Percentiles rank a stretch among this genome's conserved stretches.
These are phyloP conservation scores for Penium margaritaceum DNA, from an alignment of 139 green algal species.

Conservation along the genomic window DNA sequence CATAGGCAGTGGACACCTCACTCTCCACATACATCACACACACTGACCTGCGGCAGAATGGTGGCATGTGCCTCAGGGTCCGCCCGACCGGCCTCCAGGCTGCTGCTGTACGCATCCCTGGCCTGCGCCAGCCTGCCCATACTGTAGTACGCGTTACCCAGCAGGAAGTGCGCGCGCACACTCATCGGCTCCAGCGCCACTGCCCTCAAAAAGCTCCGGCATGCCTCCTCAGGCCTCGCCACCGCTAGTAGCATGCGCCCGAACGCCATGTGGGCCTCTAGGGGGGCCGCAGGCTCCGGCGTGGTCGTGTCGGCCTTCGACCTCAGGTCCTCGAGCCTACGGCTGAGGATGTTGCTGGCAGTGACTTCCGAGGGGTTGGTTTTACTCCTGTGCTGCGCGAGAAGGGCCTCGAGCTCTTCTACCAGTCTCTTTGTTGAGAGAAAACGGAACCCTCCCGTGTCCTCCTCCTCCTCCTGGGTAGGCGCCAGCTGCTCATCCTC, in stretches of 20 bases:
- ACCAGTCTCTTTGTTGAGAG: conserved; percentile 3
- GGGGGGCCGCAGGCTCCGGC: background rate
- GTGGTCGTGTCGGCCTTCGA: background rate
- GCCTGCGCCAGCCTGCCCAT: conserved; percentile 48
- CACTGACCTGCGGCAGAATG: conserved; percentile 39
- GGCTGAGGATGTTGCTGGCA: background rate
- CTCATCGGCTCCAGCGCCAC: conserved; percentile 41
- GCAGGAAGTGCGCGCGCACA: conserved; percentile 57
- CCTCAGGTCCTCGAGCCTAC: conserved; percentile 31
- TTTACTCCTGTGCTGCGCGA: conserved; percentile 2
- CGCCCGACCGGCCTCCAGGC: conserved; percentile 22
- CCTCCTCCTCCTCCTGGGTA: background rate
- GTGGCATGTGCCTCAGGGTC: conserved; percentile 11
- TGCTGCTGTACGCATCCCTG: conserved; percentile 23
- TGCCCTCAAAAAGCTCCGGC: conserved; percentile 51
- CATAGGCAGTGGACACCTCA: too few species aligned
- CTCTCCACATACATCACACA: too few species aligned
- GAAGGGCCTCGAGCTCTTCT: conserved; percentile 1
- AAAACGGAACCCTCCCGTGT: background rate
- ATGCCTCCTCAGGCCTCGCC: conserved; percentile 9
- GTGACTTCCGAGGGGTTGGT: background rate
- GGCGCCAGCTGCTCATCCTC: too few species aligned
- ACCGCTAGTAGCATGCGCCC: conserved; percentile 45
- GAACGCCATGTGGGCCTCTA: conserved; percentile 62
- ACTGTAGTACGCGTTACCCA: conserved; percentile 60